Base-by-base conservation (phyloP, 1,139 yeast species). In the Cylindricascospora bacillispora region DNA sequence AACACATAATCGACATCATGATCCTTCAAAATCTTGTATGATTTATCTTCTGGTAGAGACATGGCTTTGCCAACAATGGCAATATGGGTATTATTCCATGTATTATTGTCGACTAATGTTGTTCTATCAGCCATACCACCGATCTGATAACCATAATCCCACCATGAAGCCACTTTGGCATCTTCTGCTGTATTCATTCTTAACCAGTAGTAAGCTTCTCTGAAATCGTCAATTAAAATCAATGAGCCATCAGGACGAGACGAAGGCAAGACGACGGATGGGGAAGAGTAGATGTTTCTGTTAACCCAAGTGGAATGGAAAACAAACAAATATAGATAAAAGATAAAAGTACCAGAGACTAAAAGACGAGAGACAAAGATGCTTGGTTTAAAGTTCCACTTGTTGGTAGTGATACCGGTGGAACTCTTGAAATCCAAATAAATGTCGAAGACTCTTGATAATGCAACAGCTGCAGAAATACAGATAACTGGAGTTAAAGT, bases 91-190 rank as follows among this genome's bases (percentile, higher is more conserved):
- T 92, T 92, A 57, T 92, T 92, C 99, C 99, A 92, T 7, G 99
- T 92, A 59, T 92, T 92, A 68, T 92, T 92, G 58, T 92, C 99
- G 26, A 92, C 99, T 44, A 92, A 68, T 4, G 99, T 92, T 41
- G 98, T 89, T 56, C 98, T 74, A 59, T 92, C 98, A 27, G 98
- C 98, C 97, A 92, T 89, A 38, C 99, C 99, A 45, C 98, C 98
- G 50, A 92, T 92, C 61, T 92, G 99, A 59, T 92, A 92, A 33
- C 99, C 99, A 54, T 92, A 92, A 65, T 92, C 99, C 99, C 99
- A 92, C 99, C 99, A 92, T 5, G 97, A 80, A 80, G 92, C 83
- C 40, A 92, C 79, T 57, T 82, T 85, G 28, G 95, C 80, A 54
- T 92, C 98, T 54, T 86, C 95, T 4, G 82, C 74, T 1, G 98